Percentiles rank a stretch among this genome's conserved stretches.
phyloP scores from a whole-genome alignment of 306 rosid genomes.

The Dalbergia cultrata region DNA sequence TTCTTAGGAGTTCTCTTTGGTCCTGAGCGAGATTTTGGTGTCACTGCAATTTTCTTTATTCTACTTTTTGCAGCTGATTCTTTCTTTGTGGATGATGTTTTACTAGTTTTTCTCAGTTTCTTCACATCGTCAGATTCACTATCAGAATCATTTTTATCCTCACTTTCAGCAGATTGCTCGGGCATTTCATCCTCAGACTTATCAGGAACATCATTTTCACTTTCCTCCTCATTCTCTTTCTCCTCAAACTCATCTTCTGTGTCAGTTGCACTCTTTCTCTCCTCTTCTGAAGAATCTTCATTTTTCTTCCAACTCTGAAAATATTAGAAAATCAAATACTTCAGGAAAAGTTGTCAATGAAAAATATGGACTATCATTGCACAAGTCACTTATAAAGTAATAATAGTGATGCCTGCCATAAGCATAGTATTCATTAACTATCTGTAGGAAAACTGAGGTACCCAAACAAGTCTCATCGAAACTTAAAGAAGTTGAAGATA shows the following conservation, averaged over 20 bases:
- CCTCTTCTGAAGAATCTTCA: slow-evolving; percentile 61
- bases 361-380: slow-evolving; percentile 17
- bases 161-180: slow-evolving; percentile 79
- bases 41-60: slow-evolving; percentile 55
- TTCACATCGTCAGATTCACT: slow-evolving; percentile 76
- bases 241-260: slow-evolving; percentile 77
- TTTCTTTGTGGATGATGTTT: slow-evolving; percentile 68
- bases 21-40: slow-evolving; percentile 64
- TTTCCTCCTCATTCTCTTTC: slow-evolving; percentile 68
- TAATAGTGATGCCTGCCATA: not conserved
- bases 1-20: slow-evolving; percentile 64
- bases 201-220: slow-evolving; percentile 73
- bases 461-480: slow-evolving; percentile 4
- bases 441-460: not conserved
- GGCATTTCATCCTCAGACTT: slow-evolving; percentile 81
- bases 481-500: slow-evolving; percentile 12
- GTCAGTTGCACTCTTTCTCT: slow-evolving; percentile 67
- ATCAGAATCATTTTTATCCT: slow-evolving; percentile 69
- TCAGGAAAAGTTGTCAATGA: slow-evolving; percentile 19
- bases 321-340: slow-evolving; percentile 27
- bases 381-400: not conserved
- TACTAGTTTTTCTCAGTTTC: slow-evolving; percentile 52
- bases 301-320: slow-evolving; percentile 71
- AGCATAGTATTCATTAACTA: not conserved
- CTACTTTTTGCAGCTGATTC: slow-evolving; percentile 67